phyloP scores from a whole-genome alignment of 768 basidiomycete species.

The Xanthoconium purpureum region DNA sequence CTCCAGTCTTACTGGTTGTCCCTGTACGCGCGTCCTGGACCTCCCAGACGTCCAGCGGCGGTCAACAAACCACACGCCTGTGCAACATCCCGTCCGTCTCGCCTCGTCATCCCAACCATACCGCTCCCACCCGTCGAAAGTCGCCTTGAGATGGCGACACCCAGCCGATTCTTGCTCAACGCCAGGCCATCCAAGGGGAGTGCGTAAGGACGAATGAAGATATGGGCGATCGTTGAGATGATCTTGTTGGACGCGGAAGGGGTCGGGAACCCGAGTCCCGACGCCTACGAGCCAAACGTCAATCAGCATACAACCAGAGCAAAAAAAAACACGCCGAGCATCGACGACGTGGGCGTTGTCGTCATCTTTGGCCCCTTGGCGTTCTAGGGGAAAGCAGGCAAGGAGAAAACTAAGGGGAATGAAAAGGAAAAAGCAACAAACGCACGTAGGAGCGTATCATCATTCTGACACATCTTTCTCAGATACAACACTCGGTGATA shows the following conservation, averaged over 20 bases:
- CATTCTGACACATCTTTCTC: conserved; percentile 81
- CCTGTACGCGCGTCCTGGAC: not conserved
- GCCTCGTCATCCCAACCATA: not conserved
- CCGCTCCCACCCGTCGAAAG: conserved; percentile 5
- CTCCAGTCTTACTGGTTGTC: too few species aligned
- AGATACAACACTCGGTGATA: conserved; percentile 74
- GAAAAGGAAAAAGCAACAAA: conserved; percentile 2
- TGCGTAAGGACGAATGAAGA: conserved; percentile 63
- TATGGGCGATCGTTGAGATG: conserved; percentile 65
- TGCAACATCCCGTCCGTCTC: conserved; percentile 33
- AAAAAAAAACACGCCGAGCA: not conserved
- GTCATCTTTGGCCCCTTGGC: not conserved
- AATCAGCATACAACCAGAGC: conserved; percentile 1
- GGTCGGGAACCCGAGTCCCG: conserved; percentile 27
- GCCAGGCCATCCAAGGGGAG: conserved; percentile 48
- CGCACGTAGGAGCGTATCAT: conserved; percentile 69
- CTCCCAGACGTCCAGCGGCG: too few species aligned
- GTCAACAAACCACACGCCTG: conserved; percentile 38
- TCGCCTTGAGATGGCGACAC: conserved; percentile 28
- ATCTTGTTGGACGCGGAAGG: conserved; percentile 27
- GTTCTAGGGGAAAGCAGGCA: not conserved
- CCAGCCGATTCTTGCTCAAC: conserved; percentile 52
- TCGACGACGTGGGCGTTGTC: not conserved
- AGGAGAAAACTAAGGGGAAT: not conserved
- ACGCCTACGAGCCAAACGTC: conserved; percentile 13